Percentiles rank a stretch among this genome's conserved stretches.
Conservation (phyloP, 1,284 basidiomycete genomes). For the Ganoderma lucidum region DNA sequence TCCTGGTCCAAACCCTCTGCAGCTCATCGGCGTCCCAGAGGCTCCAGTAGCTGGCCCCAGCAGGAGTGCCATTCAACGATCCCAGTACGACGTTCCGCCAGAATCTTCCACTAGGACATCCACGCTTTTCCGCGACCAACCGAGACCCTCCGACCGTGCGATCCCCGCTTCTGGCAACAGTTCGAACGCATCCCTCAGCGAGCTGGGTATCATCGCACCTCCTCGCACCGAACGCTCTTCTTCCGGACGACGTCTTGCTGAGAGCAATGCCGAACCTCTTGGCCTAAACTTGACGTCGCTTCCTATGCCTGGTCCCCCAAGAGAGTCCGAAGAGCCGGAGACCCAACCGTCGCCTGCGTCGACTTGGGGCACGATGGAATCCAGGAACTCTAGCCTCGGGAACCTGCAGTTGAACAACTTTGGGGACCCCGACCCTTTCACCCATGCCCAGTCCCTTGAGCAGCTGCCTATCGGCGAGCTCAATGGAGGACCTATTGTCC, state of each 20-base stretch:
- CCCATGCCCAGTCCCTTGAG: conserved; percentile 17
- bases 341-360: conserved; percentile 33
- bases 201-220: conserved; percentile 1
- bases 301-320: conserved; percentile 14
- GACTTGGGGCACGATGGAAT: conserved; percentile 33
- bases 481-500: conserved; percentile 20
- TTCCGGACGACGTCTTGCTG: not conserved
- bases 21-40: conserved; percentile 25
- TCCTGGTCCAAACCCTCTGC: conserved; percentile 23
- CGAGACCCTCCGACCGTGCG: conserved; percentile 11
- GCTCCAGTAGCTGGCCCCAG: conserved; percentile 20
- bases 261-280: conserved; percentile 6
- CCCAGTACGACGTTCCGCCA: conserved; percentile 17
- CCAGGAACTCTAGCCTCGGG: conserved; percentile 31
- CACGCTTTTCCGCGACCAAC: conserved; percentile 16
- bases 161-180: conserved; percentile 3
- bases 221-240: not conserved
- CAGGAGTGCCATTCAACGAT: conserved; percentile 8
- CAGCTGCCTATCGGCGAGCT: conserved; percentile 22
- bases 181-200: conserved; percentile 9
- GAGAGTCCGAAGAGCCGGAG: conserved; percentile 6
- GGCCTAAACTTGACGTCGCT: conserved; percentile 16
- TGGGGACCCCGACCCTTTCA: conserved; percentile 15
- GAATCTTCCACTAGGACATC: conserved; percentile 16
- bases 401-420: conserved; percentile 25